These are phyloP conservation scores for Wickerhamiella sergipiensis DNA, from an alignment of 805 yeast species.

Conservation along the genomic window DNA sequence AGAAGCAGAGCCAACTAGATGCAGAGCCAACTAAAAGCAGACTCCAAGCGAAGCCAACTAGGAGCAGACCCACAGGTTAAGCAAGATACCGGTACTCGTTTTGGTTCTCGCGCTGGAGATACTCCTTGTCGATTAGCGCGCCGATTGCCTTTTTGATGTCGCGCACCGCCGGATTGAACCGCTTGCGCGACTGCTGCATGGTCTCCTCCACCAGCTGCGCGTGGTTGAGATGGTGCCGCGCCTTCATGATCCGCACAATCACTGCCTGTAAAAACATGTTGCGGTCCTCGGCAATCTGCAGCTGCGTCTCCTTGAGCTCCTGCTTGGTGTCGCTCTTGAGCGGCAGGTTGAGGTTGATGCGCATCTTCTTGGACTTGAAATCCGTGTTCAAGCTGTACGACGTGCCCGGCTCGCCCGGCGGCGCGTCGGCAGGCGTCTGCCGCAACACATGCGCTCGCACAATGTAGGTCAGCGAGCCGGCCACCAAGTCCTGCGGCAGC, in stretches of 20 bases:
- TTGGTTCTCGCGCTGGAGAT: constrained; percentile 60
- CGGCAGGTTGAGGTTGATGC: constrained; percentile 59
- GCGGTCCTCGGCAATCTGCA: constrained; percentile 76
- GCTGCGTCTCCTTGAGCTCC: constrained; percentile 60
- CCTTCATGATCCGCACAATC: constrained; percentile 93
- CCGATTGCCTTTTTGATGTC: constrained; percentile 84
- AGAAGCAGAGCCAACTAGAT: too few species aligned
- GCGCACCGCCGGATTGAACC: constrained; percentile 75
- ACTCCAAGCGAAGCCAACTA: too few species aligned
- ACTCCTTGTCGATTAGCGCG: constrained; percentile 71
- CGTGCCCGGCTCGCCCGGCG: constrained; percentile 40
- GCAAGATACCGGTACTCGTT: constrained; percentile 80
- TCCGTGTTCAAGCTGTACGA: constrained; percentile 60
- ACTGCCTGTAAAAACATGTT: constrained; percentile 80
- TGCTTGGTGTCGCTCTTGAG: constrained; percentile 46
- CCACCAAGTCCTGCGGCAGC: constrained; percentile 48
- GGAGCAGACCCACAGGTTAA: too few species aligned
- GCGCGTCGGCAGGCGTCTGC: constrained; percentile 46
- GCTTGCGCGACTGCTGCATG: constrained; percentile 63
- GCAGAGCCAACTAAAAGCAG: too few species aligned
- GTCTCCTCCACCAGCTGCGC: constrained; percentile 76
- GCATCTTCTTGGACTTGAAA: constrained; percentile 71
- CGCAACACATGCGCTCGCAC: constrained; percentile 61
- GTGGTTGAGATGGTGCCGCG: constrained; percentile 68
- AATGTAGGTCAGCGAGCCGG: constrained; percentile 67